phyloP scores from a whole-genome alignment of 2,329 filamentous ascomycete genomes.

The Penicillium sumatraense region DNA sequence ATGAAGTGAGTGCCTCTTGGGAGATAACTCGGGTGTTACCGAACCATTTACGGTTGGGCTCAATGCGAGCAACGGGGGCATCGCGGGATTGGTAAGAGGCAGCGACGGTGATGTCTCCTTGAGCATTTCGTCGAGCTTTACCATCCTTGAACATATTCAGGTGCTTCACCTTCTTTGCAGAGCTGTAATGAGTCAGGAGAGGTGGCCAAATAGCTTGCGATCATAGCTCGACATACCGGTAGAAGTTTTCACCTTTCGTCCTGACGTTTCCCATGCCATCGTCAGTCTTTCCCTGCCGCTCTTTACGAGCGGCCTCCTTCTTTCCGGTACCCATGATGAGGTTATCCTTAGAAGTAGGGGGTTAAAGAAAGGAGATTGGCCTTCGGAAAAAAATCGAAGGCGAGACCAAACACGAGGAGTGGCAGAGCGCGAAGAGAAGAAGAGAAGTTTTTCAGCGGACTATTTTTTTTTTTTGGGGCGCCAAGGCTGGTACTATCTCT shows the following conservation, averaged over 20 bases:
- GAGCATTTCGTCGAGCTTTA: slow-evolving; percentile 77
- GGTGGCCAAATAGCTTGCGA: background rate
- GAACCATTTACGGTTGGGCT: slow-evolving; percentile 98
- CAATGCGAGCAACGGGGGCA: slow-evolving; percentile 79
- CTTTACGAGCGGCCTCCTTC: slow-evolving; percentile 83
- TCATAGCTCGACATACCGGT: slow-evolving; percentile 63
- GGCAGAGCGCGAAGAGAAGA: slow-evolving; percentile 38
- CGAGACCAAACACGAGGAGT: slow-evolving; percentile 32
- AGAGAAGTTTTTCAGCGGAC: slow-evolving; percentile 24
- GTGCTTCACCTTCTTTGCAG: slow-evolving; percentile 84
- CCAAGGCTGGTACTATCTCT: slow-evolving; percentile 48
- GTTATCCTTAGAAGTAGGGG: slow-evolving; percentile 22
- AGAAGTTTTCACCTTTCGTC: slow-evolving; percentile 98
- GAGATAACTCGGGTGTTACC: slow-evolving; percentile 89
- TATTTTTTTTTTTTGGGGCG: slow-evolving; percentile 45
- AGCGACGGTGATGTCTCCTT: slow-evolving; percentile 82
- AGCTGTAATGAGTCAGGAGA: slow-evolving; percentile 40
- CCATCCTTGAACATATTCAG: slow-evolving; percentile 92
- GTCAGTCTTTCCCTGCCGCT: slow-evolving; percentile 80
- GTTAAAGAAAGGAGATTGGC: slow-evolving; percentile 22
- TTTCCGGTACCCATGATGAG: slow-evolving; percentile 81
- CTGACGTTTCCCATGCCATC: slow-evolving; percentile 92
- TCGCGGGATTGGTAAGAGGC: slow-evolving; percentile 84
- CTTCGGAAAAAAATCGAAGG: slow-evolving; percentile 32
- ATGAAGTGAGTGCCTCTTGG: slow-evolving; percentile 83